phyloP scores from a whole-genome alignment of 768 basidiomycete genomes.

The Rhizopogon vesiculosus region DNA sequence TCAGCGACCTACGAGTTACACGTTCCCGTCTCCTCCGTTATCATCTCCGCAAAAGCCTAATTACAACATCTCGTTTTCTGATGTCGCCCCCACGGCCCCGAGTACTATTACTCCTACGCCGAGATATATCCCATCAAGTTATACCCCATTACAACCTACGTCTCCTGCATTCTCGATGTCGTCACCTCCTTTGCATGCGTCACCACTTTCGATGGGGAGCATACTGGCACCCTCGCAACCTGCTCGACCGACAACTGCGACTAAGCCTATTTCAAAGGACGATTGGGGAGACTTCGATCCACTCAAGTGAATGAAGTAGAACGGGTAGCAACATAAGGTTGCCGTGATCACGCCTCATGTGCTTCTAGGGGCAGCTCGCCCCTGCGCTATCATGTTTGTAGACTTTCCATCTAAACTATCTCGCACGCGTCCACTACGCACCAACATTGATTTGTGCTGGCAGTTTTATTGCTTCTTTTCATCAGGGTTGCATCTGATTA shows the following conservation, averaged over 20 bases:
- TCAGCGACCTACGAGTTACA: conserved; percentile 9
- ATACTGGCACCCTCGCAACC: conserved; percentile 59
- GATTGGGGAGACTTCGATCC: conserved; percentile 87
- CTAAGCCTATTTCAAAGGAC: conserved; percentile 53
- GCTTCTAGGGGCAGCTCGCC: background rate
- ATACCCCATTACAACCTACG: conserved; percentile 12
- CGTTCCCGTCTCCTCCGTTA: conserved; percentile 3
- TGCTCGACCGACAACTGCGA: conserved; percentile 32
- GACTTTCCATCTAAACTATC: background rate
- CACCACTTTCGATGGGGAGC: conserved; percentile 37
- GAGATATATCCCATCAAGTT: conserved; percentile 10
- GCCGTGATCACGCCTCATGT: background rate
- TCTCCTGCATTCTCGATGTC: conserved; percentile 20
- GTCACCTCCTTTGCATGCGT: conserved; percentile 26
- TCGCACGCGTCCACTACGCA: background rate
- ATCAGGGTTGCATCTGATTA: too few relatives aligned
- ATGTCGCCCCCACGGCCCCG: conserved; percentile 19
- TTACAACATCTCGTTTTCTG: conserved; percentile 47
- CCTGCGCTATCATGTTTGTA: background rate
- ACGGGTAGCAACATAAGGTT: background rate
- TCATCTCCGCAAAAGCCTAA: conserved; percentile 41
- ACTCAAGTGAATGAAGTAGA: conserved; percentile 17
- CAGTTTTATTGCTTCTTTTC: too few relatives aligned
- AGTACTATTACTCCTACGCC: conserved; percentile 8
- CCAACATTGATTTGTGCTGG: too few relatives aligned